Evolutionary conservation across 192 early-diverging fungal genomes (phyloP), one percentile per base, ranked within the genome.

Genomic region (Gryganskiella cystojenkinii): DNA sequence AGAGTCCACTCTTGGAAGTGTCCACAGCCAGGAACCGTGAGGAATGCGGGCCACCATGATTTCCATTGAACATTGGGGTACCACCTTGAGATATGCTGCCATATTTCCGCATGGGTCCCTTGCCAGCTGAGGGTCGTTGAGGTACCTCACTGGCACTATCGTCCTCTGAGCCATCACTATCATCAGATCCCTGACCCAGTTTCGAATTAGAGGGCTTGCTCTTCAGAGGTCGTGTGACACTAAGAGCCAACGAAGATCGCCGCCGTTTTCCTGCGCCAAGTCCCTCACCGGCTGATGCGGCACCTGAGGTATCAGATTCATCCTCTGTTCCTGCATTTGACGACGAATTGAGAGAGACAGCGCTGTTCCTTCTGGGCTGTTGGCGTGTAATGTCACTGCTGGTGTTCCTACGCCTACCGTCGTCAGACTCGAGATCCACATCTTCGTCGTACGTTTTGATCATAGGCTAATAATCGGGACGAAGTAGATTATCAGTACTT

Each of bases 361-460:
- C 58, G 33, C 73, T 82, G 52, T 54, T 61, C 51, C 65, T 70
- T 42, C 80, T 40, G 15, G 28, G 64, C 31, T n/a, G 43, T 55
- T 70, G 61, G 27, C 55, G 24, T 3, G 47, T 14, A 24, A 40
- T 11, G 30, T 63, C 31, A 22, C 33, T 55, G 40, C 44, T 56
- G 58, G 44, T 73, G 45, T 59, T 42, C 11, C 57, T 64, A 17
- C 40, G 35, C 14, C 46, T 37, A 4, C 53, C 68, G 17, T 83
- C 78, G 5, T 88, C 88, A 20, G 81, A 82, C 19, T 87, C 90
- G 74, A 91, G 56, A 63, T 91, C 91, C 42, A 92, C 81, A 49
- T 90, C 87, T 61, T 93, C 92, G 40, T 91, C 90, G 40, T 85
- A 92, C 17, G 83, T 91, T 57, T 92, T 90, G 28, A 94, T 92